A percentile compares a stretch with the other conserved stretches of the same genome.
These are phyloP conservation scores for Marasmius oreades DNA, from an alignment of 1,284 basidiomycete species.

Conservation along the genomic window DNA sequence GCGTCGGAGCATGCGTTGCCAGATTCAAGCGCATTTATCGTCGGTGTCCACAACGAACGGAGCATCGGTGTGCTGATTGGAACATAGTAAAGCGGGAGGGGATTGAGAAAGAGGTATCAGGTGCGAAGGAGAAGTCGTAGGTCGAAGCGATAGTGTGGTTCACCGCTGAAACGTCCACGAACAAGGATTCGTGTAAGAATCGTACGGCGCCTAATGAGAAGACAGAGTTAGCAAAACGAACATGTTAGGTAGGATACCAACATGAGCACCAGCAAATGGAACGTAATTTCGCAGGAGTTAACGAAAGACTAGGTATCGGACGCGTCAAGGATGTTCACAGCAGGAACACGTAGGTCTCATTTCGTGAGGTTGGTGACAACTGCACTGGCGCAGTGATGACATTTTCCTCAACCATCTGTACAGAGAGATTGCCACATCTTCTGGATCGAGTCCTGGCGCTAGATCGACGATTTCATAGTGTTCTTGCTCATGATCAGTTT, in stretches of 20 bases:
- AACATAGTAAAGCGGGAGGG: neutral
- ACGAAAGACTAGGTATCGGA: conserved; percentile 15
- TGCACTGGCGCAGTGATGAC: conserved; percentile 12
- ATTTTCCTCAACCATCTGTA: conserved; percentile 10
- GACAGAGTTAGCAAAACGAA: neutral
- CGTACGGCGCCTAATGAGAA: conserved; percentile 7
- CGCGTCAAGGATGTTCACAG: conserved; percentile 15
- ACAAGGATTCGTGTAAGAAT: conserved; percentile 12
- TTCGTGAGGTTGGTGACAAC: conserved; percentile 16
- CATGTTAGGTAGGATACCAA: neutral
- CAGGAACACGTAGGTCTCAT: conserved; percentile 15
- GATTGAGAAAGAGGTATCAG: conserved; percentile 11
- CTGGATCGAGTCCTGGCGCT: neutral
- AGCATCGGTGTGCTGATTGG: conserved; percentile 12
- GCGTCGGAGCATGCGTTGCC: conserved; percentile 12
- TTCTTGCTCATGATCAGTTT: too few species aligned
- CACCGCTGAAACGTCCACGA: conserved; percentile 18
- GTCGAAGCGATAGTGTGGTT: conserved; percentile 16
- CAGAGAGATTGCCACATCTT: conserved; percentile 9
- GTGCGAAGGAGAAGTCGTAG: conserved; percentile 18
- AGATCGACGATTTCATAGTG: too few species aligned
- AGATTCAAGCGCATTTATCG: conserved; percentile 4
- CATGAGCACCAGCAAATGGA: conserved; percentile 16
- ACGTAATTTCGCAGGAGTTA: conserved; percentile 13
- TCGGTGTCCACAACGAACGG: conserved; percentile 9